Base-by-base conservation (phyloP, 2,329 filamentous ascomycete genomes). In the Colletotrichum acutatum region DNA sequence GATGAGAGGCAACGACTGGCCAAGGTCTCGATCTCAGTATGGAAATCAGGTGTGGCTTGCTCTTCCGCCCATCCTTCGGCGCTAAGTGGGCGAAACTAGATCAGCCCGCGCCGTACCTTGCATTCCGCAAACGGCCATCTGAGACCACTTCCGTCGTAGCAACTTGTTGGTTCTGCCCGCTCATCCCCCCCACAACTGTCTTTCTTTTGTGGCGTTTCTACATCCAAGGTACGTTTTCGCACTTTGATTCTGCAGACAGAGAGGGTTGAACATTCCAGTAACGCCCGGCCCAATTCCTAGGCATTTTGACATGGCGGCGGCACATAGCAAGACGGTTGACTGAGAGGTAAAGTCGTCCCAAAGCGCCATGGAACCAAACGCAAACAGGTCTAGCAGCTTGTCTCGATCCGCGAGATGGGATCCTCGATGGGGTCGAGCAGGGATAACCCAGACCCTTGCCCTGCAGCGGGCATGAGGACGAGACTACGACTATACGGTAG, bases 1-100 rank as follows among this genome's bases (percentile, higher is more conserved):
- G 37, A 42, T 42, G 28, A 26, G 60, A 58, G 53, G 34, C 16
- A 49, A 58, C 34, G 60, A 56, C 37, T 63, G 42, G 46, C 53
- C 56, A 37, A 52, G 62, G 26, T 19, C 28, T 19, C 34, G 8
- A 14, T 56, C 66, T 34, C 56, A 28, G 71, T 71, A 60, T 70
- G 56, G n/a, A 42, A 61, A 62, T 71, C 71, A 73, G 71, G 66
- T 66, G 71, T 73, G 71, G 71, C 71, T 73, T 71, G 60, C 24
- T 24, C 34, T 71, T 53, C 56, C 66, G 60, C 26, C 60, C 66
- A 49, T 61, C 60, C 54, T 60, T 64, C 67, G 61, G 61, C 61
- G 67, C 66, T 37, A 73, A 68, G 42, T 24, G 30, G 37, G 57
- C 37, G 28, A 54, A 56, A 49, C 70, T 66, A 66, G 60, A 32